Percentiles rank a stretch among this genome's conserved stretches.
Evolutionary conservation across 768 basidiomycete species (phyloP).

Genomic region (Lanmaoa pseudosensibilis): DNA sequence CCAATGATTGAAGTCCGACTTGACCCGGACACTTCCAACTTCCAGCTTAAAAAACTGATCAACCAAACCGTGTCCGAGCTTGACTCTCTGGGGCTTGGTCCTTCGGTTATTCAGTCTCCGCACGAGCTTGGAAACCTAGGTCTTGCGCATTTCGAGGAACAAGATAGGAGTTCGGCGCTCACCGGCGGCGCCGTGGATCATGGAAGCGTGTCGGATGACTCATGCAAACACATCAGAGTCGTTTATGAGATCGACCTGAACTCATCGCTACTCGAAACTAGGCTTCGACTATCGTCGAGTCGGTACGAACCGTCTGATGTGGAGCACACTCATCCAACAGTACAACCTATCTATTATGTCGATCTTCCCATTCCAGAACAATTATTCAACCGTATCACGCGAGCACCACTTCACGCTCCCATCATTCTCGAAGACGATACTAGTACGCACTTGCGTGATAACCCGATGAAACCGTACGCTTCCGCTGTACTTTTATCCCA

Average conservation of each 20-base stretch:
- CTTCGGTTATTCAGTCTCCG: constrained; percentile 47
- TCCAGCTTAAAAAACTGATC: constrained; percentile 89
- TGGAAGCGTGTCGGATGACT: background rate
- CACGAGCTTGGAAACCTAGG: constrained; percentile 25
- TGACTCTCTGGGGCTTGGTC: constrained; percentile 61
- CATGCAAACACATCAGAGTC: constrained; percentile 29
- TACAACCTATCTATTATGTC: constrained; percentile 8
- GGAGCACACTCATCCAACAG: background rate
- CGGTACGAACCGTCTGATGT: constrained; percentile 5
- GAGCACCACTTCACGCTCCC: constrained; percentile 4
- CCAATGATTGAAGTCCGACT: too few species aligned
- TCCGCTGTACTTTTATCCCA: background rate
- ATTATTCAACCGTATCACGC: constrained; percentile 4
- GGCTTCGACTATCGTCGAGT: constrained; percentile 51
- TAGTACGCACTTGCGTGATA: background rate
- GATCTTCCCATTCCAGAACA: constrained; percentile 17
- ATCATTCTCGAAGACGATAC: background rate
- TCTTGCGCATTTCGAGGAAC: background rate
- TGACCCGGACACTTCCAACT: background rate
- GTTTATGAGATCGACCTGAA: constrained; percentile 57
- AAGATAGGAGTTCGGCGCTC: background rate
- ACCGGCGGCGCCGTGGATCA: background rate
- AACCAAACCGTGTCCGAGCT: constrained; percentile 81
- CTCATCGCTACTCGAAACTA: constrained; percentile 53
- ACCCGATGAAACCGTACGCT: constrained; percentile 11